A percentile compares a stretch with the other conserved stretches of the same genome.
Evolutionary conservation across 106 monocot genomes (phyloP).

Genomic region (Allium sativum): DNA sequence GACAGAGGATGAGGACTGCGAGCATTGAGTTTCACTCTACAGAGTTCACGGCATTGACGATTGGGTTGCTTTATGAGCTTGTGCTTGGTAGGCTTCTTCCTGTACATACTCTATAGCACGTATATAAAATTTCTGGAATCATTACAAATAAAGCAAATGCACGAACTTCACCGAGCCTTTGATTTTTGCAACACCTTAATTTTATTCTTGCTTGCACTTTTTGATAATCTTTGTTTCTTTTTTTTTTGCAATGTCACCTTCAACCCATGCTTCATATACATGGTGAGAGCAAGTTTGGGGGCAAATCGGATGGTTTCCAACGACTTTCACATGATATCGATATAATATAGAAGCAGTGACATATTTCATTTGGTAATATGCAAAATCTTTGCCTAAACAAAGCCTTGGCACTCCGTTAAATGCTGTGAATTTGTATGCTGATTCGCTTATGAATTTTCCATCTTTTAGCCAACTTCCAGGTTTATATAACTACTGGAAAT

Average conservation of each 20-base stretch:
- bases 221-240: too few relatives aligned
- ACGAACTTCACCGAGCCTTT: not conserved
- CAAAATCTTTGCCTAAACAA: slow-evolving; percentile 86
- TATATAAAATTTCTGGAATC: not conserved
- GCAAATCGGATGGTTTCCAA: slow-evolving; percentile 45
- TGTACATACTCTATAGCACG: too few relatives aligned
- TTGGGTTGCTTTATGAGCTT: slow-evolving; percentile 53
- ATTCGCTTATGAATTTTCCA: slow-evolving; percentile 50
- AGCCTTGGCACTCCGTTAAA: slow-evolving; percentile 90
- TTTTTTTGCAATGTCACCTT: slow-evolving; percentile 38
- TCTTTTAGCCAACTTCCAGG: slow-evolving; percentile 56
- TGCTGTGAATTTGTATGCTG: slow-evolving; percentile 86
- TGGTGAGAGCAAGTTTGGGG: slow-evolving; percentile 81
- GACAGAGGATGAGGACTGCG: slow-evolving; percentile 54
- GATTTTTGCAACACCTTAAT: not conserved
- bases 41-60: slow-evolving; percentile 61
- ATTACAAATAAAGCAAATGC: slow-evolving; percentile 4
- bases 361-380: slow-evolving; percentile 90
- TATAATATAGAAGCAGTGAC: slow-evolving; percentile 54
- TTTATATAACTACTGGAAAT: too few relatives aligned
- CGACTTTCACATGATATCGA: slow-evolving; percentile 59
- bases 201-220: too few relatives aligned
- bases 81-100: slow-evolving; percentile 65
- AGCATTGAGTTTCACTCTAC: slow-evolving; percentile 92
- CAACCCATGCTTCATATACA: slow-evolving; percentile 84